Evolutionary conservation across 2,329 filamentous ascomycete genomes (phyloP).

Genomic region (Tolypocladium pustulatum): DNA sequence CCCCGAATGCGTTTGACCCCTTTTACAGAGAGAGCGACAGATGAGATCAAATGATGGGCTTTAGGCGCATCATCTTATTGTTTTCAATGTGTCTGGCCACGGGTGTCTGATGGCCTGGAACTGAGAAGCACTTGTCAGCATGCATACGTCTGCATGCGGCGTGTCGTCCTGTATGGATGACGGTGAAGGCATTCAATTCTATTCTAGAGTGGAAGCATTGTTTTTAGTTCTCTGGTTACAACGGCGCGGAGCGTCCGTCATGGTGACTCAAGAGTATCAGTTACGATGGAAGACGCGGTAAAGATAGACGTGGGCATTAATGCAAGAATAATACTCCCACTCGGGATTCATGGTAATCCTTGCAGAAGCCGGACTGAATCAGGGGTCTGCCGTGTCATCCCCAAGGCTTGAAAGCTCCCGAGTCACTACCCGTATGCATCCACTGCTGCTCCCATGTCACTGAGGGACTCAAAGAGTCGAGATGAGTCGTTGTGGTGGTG

Average conservation of each 20-base stretch:
- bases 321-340: not conserved
- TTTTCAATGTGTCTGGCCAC: not conserved
- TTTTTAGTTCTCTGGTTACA: not conserved
- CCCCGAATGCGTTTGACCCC: slow-evolving; percentile 12
- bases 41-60: not conserved
- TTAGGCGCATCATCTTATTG: not conserved
- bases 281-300: not conserved
- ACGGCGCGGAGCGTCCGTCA: not conserved
- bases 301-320: not conserved
- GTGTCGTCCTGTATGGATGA: not conserved
- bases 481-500: not conserved
- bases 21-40: slow-evolving; percentile 1
- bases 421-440: no score
- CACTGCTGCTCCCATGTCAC: not conserved
- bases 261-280: not conserved
- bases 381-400: not conserved
- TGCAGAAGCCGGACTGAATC: not conserved
- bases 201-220: not conserved
- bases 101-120: not conserved
- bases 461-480: no score
- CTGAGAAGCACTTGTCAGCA: not conserved
- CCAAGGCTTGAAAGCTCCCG: no score
- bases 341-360: not conserved
- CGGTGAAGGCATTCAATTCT: no score
- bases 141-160: not conserved